phyloP scores from a whole-genome alignment of 306 rosid species.

The Phaseolus lunatus region DNA sequence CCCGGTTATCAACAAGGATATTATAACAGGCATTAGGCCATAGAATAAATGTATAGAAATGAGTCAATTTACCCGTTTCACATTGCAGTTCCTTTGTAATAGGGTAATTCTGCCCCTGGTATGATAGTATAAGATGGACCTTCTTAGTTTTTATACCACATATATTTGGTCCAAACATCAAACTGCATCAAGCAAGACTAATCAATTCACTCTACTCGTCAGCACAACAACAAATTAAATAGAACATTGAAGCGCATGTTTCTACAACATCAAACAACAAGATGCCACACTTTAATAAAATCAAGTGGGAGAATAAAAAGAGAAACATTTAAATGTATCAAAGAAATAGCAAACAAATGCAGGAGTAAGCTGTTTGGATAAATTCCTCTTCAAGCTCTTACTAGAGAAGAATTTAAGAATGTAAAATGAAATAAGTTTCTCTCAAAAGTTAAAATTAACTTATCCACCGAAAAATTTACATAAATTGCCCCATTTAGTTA shows the following conservation, averaged over 20 bases:
- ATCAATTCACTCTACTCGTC: conserved; percentile 23
- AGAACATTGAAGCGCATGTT: neutral
- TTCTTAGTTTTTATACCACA: conserved; percentile 93
- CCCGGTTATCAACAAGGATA: conserved; percentile 86
- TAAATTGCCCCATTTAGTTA: too few relatives aligned
- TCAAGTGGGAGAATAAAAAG: neutral
- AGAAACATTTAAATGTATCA: neutral
- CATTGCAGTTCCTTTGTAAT: conserved; percentile 88
- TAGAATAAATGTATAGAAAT: conserved; percentile 92
- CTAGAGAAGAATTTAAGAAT: neutral
- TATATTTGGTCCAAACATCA: conserved; percentile 97
- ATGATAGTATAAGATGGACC: conserved; percentile 88
- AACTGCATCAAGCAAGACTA: conserved; percentile 59
- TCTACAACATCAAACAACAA: conserved; percentile 3
- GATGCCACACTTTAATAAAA: neutral
- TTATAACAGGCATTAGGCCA: conserved; percentile 94
- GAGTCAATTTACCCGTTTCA: conserved; percentile 95
- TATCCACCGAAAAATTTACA: neutral
- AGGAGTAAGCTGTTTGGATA: neutral
- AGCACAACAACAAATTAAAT: conserved; percentile 9
- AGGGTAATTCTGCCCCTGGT: conserved; percentile 98
- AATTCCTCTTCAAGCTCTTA: neutral
- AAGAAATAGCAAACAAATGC: neutral
- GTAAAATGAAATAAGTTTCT: neutral
- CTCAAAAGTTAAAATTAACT: neutral